These are phyloP conservation scores for Cenchrus fungigraminus DNA, from an alignment of 176 grass and related monocot genomes.

Conservation along the genomic window DNA sequence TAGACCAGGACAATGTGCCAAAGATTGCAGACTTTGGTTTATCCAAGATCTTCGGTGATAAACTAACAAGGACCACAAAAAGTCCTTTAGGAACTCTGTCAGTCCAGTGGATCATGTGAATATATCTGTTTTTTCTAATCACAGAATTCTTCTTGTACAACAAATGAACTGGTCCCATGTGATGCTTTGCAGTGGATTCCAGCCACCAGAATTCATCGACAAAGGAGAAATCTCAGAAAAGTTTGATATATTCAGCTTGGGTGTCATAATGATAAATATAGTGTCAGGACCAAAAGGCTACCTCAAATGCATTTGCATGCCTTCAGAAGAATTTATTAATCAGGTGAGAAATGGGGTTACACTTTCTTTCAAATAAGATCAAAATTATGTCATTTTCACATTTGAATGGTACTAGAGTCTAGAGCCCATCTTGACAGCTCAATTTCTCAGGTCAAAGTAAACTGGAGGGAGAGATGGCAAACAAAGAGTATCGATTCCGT, in stretches of 20 bases:
- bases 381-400: background rate
- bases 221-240: background rate
- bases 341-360: background rate
- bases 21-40: background rate
- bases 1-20: background rate
- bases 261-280: background rate
- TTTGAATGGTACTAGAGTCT: background rate
- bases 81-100: background rate
- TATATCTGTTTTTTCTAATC: background rate
- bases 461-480: background rate
- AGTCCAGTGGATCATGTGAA: background rate
- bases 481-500: background rate
- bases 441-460: background rate
- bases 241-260: background rate
- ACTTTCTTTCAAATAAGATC: background rate
- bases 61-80: background rate
- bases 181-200: background rate
- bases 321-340: background rate
- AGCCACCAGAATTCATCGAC: background rate
- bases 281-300: background rate
- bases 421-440: background rate
- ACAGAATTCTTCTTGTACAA: background rate
- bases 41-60: background rate
- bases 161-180: too few relatives aligned
- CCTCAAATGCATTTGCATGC: background rate